Evolutionary conservation across 257 asterid genomes (phyloP).

Genomic region (Solanum corneliomulleri): DNA sequence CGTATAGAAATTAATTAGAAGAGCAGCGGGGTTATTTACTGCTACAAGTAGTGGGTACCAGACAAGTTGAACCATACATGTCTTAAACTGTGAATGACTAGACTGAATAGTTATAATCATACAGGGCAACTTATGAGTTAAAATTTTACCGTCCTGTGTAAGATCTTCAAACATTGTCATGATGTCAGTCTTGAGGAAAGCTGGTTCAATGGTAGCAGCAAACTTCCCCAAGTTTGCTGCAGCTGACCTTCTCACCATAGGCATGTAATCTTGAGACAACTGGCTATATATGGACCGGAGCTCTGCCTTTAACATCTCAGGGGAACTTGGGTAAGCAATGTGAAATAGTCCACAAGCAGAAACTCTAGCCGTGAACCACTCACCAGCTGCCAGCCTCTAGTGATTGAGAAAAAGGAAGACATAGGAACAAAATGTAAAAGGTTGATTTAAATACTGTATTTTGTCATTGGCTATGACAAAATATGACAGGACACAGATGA

Average conservation of each 20-base stretch:
- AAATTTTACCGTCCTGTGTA: constrained; percentile 33
- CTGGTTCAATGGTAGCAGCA: constrained; percentile 32
- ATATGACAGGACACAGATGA: not conserved
- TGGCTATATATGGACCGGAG: constrained; percentile 67
- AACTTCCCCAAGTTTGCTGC: constrained; percentile 52
- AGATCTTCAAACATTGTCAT: constrained; percentile 44
- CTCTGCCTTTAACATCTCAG: constrained; percentile 63
- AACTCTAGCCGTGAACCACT: not conserved
- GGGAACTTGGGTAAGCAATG: constrained; percentile 43
- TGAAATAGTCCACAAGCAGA: not conserved
- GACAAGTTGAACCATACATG: not conserved
- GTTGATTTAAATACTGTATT: not conserved
- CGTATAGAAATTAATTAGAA: not conserved
- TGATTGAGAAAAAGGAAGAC: not conserved
- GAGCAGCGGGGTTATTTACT: not conserved
- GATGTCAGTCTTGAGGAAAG: constrained; percentile 31
- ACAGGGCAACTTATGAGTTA: not conserved
- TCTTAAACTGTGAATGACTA: not conserved
- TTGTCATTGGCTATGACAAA: not conserved
- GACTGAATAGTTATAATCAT: not conserved
- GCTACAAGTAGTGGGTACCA: not conserved
- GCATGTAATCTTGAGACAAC: constrained; percentile 89
- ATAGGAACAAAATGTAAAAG: not conserved
- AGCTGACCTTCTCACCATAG: constrained; percentile 91
- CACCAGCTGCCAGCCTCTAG: not conserved